phyloP scores from a whole-genome alignment of 345 rosid genomes.

The Eucalyptus sp. region DNA sequence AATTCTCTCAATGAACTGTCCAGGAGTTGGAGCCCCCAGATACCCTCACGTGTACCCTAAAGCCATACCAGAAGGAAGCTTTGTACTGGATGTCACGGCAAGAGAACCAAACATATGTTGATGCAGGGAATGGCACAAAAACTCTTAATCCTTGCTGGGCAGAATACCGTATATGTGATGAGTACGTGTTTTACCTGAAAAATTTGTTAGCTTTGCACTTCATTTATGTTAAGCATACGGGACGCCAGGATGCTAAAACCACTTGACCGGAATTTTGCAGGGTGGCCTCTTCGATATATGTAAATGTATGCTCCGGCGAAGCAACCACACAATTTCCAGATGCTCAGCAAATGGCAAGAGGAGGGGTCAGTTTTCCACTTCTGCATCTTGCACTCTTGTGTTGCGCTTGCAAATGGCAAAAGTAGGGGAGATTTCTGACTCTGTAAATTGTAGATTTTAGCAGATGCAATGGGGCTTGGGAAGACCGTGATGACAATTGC shows the following conservation, averaged over 20 bases:
- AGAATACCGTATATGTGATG: slow-evolving; percentile 53
- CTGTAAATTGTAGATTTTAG: slow-evolving; percentile 30
- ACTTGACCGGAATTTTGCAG: slow-evolving; percentile 6
- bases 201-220: background rate
- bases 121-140: slow-evolving; percentile 37
- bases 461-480: slow-evolving; percentile 82
- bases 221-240: background rate
- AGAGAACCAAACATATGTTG: slow-evolving; percentile 33
- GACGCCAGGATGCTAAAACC: background rate
- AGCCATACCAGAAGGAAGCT: slow-evolving; percentile 67
- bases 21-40: slow-evolving; percentile 63
- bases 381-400: background rate
- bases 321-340: slow-evolving; percentile 56
- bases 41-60: slow-evolving; percentile 36
- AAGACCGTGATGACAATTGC: slow-evolving; percentile 79
- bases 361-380: slow-evolving; percentile 25
- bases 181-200: slow-evolving; percentile 15
- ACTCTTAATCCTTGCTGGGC: slow-evolving; percentile 67
- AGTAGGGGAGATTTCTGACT: slow-evolving; percentile 36
- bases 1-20: background rate
- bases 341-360: slow-evolving; percentile 59
- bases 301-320: slow-evolving; percentile 61
- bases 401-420: slow-evolving; percentile 33
- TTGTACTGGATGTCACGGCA: slow-evolving; percentile 57
- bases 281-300: slow-evolving; percentile 49